phyloP scores from a whole-genome alignment of 1,139 yeast species.

The Pneumocystis wakefieldiae region DNA sequence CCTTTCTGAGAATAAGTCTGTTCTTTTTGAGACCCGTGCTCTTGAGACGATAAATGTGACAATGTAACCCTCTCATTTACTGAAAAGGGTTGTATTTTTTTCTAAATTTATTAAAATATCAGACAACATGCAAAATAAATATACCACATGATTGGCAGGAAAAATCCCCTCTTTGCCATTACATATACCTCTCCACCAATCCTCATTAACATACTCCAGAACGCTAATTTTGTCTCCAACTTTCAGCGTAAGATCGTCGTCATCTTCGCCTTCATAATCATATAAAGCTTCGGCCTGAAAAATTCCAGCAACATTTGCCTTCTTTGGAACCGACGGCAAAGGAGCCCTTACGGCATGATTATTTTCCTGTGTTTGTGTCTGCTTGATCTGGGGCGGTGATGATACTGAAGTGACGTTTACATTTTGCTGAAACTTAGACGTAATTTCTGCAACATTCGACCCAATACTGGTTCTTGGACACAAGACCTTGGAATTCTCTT shows the following conservation, averaged over 20 bases:
- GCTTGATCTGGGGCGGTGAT: background rate
- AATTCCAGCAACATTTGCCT: slow-evolving; percentile 15
- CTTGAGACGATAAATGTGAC: slow-evolving; percentile 23
- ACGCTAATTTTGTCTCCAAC: slow-evolving; percentile 59
- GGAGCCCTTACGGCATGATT: slow-evolving; percentile 1
- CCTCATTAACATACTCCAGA: slow-evolving; percentile 58
- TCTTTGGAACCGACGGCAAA: background rate
- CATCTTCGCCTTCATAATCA: slow-evolving; percentile 53
- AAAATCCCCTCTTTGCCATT: slow-evolving; percentile 60
- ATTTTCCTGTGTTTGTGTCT: background rate
- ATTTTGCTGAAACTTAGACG: background rate
- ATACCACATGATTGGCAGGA: slow-evolving; percentile 66
- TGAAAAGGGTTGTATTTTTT: slow-evolving; percentile 25
- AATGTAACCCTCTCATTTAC: slow-evolving; percentile 19
- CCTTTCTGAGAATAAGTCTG: slow-evolving; percentile 19
- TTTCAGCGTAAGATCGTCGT: slow-evolving; percentile 51
- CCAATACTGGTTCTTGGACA: background rate
- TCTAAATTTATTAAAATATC: slow-evolving; percentile 14
- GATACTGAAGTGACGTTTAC: background rate
- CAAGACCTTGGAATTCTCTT: background rate
- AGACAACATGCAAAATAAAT: slow-evolving; percentile 2
- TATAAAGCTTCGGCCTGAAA: slow-evolving; percentile 46
- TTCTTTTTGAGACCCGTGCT: slow-evolving; percentile 18
- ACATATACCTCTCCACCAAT: slow-evolving; percentile 78
- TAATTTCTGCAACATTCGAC: background rate